Evolutionary conservation across 257 asterid genomes (phyloP).

Genomic region (Solanum lignicaule): DNA sequence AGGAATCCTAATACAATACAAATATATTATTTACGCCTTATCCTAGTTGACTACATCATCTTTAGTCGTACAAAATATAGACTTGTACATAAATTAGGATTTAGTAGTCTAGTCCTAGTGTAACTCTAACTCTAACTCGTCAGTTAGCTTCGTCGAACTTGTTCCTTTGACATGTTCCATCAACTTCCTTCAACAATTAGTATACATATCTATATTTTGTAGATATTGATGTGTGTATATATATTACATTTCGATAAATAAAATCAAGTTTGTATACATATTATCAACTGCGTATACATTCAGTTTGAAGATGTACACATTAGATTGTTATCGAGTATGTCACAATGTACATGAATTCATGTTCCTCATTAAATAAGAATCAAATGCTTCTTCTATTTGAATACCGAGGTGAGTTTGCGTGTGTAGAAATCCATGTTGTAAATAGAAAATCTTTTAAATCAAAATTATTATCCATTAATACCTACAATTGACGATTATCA

Average conservation of each 20-base stretch:
- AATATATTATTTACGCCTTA: too few relatives aligned
- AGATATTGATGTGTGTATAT: not conserved
- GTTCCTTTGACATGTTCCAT: too few relatives aligned
- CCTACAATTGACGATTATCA: not conserved
- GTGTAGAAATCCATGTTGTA: not conserved
- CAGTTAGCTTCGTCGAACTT: too few relatives aligned
- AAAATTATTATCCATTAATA: not conserved
- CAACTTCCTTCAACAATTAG: too few relatives aligned
- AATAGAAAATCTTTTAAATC: not conserved
- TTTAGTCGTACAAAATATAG: too few relatives aligned
- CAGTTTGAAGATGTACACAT: not conserved
- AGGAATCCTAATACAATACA: too few relatives aligned
- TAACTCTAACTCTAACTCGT: too few relatives aligned
- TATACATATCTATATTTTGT: not conserved
- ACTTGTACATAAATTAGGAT: too few relatives aligned
- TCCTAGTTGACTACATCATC: too few relatives aligned
- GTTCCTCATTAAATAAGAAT: not conserved
- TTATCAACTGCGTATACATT: too few relatives aligned
- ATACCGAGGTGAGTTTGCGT: not conserved
- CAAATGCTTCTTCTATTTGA: not conserved
- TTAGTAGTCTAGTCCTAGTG: too few relatives aligned
- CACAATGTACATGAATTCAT: not conserved
- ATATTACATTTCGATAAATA: not conserved
- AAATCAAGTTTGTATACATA: not conserved
- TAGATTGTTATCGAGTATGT: not conserved